Evolutionary conservation across 768 basidiomycete species (phyloP).

Genomic region (Hemileccinum impolitum): DNA sequence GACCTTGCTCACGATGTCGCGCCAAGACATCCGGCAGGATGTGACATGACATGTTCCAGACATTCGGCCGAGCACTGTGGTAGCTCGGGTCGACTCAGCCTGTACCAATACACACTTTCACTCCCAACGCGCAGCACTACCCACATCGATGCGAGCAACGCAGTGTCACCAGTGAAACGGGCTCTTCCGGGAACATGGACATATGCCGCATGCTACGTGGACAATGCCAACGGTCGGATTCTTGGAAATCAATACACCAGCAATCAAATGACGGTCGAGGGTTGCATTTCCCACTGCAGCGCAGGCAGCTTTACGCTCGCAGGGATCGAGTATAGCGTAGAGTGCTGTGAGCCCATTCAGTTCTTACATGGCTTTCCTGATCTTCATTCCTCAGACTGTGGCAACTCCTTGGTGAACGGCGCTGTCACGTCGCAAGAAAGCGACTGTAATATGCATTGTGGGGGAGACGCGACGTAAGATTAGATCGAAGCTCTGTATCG

Average conservation of each 20-base stretch:
- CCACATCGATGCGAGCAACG: constrained; percentile 23
- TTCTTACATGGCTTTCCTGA: too few species aligned
- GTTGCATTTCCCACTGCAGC: constrained; percentile 59
- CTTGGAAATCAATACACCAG: constrained; percentile 42
- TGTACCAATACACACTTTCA: not conserved
- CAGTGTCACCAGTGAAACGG: not conserved
- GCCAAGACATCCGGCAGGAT: too few species aligned
- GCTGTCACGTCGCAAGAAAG: constrained; percentile 47
- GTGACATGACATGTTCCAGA: too few species aligned
- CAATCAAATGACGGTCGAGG: constrained; percentile 50
- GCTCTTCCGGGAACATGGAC: constrained; percentile 52
- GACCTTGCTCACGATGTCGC: too few species aligned
- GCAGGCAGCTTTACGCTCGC: constrained; percentile 60
- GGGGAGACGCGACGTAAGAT: constrained; percentile 61
- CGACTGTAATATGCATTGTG: constrained; percentile 72
- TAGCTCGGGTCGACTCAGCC: not conserved
- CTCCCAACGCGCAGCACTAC: constrained; percentile 23
- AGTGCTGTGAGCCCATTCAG: constrained; percentile 50
- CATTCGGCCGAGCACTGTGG: too few species aligned
- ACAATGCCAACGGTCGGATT: constrained; percentile 65
- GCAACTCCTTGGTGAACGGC: constrained; percentile 58
- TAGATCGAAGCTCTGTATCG: not conserved
- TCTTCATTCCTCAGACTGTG: constrained; percentile 53
- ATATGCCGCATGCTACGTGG: constrained; percentile 70
- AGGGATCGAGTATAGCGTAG: constrained; percentile 59